These are phyloP conservation scores for Sarocladium strictum DNA, from an alignment of 2,329 filamentous ascomycete species.

Conservation along the genomic window DNA sequence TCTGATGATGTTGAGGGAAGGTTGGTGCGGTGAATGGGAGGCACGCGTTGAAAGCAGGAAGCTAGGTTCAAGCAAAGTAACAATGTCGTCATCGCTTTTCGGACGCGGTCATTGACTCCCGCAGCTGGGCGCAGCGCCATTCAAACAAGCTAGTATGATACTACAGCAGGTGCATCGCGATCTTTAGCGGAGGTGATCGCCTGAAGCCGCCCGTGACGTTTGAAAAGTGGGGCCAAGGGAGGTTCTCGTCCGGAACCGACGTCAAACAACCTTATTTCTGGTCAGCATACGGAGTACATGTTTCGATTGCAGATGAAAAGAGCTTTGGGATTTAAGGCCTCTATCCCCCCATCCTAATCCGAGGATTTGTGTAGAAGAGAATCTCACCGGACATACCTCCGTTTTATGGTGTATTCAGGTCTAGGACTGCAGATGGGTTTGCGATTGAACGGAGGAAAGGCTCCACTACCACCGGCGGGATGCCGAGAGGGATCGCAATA, in stretches of 20 bases:
- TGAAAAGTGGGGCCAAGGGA: background rate
- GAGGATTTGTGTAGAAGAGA: no score
- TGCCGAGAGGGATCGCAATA: background rate
- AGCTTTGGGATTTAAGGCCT: no score
- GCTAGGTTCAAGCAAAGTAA: background rate
- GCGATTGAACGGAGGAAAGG: no score
- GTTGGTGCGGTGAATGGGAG: background rate
- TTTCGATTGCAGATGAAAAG: no score
- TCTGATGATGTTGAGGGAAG: background rate
- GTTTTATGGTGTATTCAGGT: background rate
- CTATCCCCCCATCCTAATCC: no score
- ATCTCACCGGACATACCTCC: no score
- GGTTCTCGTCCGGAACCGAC: background rate
- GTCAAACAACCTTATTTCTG: no score
- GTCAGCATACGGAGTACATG: no score
- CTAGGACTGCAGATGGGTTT: no score
- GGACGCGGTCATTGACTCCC: background rate
- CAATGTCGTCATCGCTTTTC: slow-evolving; percentile 1
- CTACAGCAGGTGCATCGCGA: background rate
- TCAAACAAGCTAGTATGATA: no score
- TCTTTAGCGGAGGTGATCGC: background rate
- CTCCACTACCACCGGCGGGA: background rate
- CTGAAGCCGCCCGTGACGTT: background rate
- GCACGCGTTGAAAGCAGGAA: background rate
- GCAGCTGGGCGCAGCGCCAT: background rate